Base-by-base conservation (phyloP, 257 asterid genomes). In the Solanum sejunctum region DNA sequence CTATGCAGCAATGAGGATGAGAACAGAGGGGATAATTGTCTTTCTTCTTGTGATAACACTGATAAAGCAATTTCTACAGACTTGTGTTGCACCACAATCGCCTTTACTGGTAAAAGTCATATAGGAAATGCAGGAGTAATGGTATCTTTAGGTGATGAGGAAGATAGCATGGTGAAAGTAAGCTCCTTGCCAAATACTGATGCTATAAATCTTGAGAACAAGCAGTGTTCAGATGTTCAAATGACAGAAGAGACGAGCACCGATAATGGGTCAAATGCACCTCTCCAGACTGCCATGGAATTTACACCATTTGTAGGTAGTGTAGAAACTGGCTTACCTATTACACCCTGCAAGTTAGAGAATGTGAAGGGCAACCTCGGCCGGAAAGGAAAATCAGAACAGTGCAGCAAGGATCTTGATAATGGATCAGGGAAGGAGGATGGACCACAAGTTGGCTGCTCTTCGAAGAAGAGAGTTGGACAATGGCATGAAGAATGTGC, bases 391-490 rank as follows among this genome's bases (percentile, higher is more conserved):
- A 90, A 89, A 80, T 85, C 87, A 1, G 90, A 90, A 71, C 79
- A 17, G 16, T 80, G 71, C 12, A 88, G 85, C 51, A 89, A 88
- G 83, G 91, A 90, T 26, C 85, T 87, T 0, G 93, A 87, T 67
- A 73, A 84, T 20, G 90, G 84, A 64, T 84, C 87, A 28, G 90
- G 87, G 63, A 81, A 87, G 85, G 93, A 89, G 10, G 92, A 89
- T 85, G 98, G 93, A 85, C 93, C 97, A 49, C 97, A 90, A 77
- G 93, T 86, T 9, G 95, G 97, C 3, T 89, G 96, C 89, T 92
- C 95, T 6, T 94, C 96, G 4, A 95, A 93, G 91, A 93, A 94
- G 91, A 91, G 94, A 86, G 89, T 90, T 17, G 90, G 87, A 9
- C 95, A 90, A 64, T 87, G 90, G 41, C 94, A 89, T 10, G 92